Conservation (phyloP, 441 rosid species). For the Populus hybrid region DNA sequence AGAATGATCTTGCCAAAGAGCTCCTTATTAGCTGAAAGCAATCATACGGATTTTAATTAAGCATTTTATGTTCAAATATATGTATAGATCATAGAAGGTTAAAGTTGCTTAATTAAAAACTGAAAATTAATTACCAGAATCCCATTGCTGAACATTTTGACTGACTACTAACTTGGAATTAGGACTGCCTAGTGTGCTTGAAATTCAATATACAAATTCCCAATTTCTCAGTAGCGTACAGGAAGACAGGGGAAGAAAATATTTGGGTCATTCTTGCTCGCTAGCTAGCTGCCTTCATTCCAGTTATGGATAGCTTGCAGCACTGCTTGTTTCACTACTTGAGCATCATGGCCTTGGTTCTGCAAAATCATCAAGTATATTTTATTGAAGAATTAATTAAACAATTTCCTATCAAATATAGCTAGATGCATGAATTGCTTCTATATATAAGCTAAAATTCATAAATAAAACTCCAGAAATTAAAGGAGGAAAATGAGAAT, state of each 20-base stretch:
- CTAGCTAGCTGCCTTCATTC: conserved; percentile 29
- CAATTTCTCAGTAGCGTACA: background rate
- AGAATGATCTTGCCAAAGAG: background rate
- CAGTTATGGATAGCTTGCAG: conserved; percentile 53
- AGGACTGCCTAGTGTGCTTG: background rate
- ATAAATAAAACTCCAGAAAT: no score
- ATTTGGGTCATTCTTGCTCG: background rate
- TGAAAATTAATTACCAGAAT: background rate
- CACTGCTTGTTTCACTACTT: conserved; percentile 64
- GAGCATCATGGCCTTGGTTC: conserved; percentile 40
- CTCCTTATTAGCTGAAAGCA: background rate
- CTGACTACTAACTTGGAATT: background rate
- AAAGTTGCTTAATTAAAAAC: background rate
- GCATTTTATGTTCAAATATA: background rate
- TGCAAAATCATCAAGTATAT: conserved; percentile 21
- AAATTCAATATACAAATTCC: background rate
- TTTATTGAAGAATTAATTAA: background rate
- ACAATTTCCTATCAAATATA: background rate
- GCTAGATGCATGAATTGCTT: background rate
- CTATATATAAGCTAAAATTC: no score
- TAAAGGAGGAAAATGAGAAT: background rate
- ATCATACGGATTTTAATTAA: background rate
- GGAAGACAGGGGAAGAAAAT: background rate
- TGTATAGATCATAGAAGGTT: background rate
- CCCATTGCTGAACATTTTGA: background rate